Evolutionary conservation across 1,139 yeast species (phyloP), one percentile per base, ranked within the genome.

Genomic region (Debaryomyces subglobosus): DNA sequence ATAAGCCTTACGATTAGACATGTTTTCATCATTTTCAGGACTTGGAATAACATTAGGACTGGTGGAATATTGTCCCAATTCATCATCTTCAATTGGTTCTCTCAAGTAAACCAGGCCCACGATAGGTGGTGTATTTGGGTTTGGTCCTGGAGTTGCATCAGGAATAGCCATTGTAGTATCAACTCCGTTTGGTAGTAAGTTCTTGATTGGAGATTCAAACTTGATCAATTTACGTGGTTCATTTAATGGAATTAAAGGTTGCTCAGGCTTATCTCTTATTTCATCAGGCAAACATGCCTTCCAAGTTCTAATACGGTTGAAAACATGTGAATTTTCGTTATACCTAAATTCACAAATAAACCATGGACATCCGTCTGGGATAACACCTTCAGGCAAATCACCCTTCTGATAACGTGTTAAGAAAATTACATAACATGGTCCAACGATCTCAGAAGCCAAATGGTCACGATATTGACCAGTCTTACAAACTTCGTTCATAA

Each of bases 281-380:
- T 92, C 99, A 67, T 94, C 99, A 0, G 99, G 99, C 56, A 94
- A 79, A 72, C 99, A 94, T 3, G 97, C 98, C 67, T 90, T 94
- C 99, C 99, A 94, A 1, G 99, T 94, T 63, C 98, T 82, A 60
- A 94, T 94, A 64, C 95, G 86, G 70, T 94, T 94, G 74, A 94
- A 94, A 24, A 86, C 86, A 64, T 89, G 90, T 60, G 89, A 96
- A 49, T 82, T 79, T 64, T 92, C 98, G 63, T 94, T 94, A 70
- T 92, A 94, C 61, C 99, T 84, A 66, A 85, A 89, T 68, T 94
- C 99, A 72, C 99, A 94, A 57, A 95, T 87, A 67, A 91, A 94
- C 66, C 96, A 81, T 4, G 96, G 94, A 18, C 95, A 89, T 44
- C 84, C 87, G 41, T 71, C 74, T 6, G 89, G 88, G 39, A 86